Conservation (phyloP, 768 basidiomycete genomes). For the Mycena galericulata region DNA sequence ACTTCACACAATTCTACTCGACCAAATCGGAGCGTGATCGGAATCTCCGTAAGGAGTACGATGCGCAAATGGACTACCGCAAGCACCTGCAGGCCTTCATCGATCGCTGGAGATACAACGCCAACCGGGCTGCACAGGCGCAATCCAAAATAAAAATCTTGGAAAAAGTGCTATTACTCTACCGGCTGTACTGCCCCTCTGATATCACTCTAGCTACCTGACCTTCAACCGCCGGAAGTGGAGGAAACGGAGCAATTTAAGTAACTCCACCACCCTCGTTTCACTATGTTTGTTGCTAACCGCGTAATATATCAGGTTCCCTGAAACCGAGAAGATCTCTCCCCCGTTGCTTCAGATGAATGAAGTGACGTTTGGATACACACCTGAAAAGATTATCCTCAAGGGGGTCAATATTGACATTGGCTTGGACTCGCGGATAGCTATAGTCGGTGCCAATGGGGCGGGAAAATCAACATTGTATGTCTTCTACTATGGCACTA, state of each 20-base stretch:
- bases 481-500: slow-evolving; percentile 37
- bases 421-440: slow-evolving; percentile 93
- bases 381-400: slow-evolving; percentile 78
- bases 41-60: slow-evolving; percentile 94
- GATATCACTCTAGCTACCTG: slow-evolving; percentile 73
- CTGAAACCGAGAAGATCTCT: slow-evolving; percentile 97
- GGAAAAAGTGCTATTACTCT: slow-evolving; percentile 67
- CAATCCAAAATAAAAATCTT: slow-evolving; percentile 80
- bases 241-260: slow-evolving; percentile 96
- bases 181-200: neutral
- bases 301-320: slow-evolving; percentile 67
- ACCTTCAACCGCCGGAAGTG: slow-evolving; percentile 90
- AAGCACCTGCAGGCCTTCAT: slow-evolving; percentile 98
- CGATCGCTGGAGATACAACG: slow-evolving; percentile 98
- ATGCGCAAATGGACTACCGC: slow-evolving; percentile 94
- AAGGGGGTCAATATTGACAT: slow-evolving; percentile 90
- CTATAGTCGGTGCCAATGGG: slow-evolving; percentile 95
- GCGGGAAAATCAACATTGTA: slow-evolving; percentile 97
- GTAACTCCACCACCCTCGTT: slow-evolving; percentile 48
- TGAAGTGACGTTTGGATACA: slow-evolving; percentile 92
- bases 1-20: slow-evolving; percentile 99
- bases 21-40: slow-evolving; percentile 96
- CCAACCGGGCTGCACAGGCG: slow-evolving; percentile 94
- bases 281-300: slow-evolving; percentile 6
- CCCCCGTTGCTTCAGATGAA: slow-evolving; percentile 94